Percentiles rank a stretch among this genome's conserved stretches.
Conservation (phyloP, 2,329 filamentous ascomycete species). For the Gnomoniopsis sp. region DNA sequence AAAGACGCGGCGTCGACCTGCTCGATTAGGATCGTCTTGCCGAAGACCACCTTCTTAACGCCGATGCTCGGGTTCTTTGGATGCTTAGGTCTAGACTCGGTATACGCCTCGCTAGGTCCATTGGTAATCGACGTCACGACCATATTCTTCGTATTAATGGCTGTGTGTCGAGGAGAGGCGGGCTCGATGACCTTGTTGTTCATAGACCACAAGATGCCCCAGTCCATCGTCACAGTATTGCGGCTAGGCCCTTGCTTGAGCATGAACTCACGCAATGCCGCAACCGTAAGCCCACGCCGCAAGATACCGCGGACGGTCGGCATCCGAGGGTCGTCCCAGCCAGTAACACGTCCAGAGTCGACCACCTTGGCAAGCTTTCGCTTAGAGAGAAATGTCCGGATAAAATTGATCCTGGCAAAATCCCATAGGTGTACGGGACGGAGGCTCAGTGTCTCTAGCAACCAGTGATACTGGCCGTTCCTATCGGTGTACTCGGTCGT, state of each 20-base stretch:
- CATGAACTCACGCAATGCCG: conserved; percentile 78
- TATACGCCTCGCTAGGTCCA: conserved; percentile 57
- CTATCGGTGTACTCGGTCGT: conserved; percentile 87
- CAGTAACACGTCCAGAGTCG: conserved; percentile 70
- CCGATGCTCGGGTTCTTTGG: conserved; percentile 85
- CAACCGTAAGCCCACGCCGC: conserved; percentile 73
- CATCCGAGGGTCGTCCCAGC: conserved; percentile 87
- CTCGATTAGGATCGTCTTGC: conserved; percentile 73
- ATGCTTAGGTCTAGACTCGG: conserved; percentile 79
- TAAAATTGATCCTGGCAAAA: conserved; percentile 81
- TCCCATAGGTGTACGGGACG: conserved; percentile 82
- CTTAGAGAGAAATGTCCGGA: conserved; percentile 79
- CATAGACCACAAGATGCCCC: conserved; percentile 68
- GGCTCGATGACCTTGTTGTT: conserved; percentile 86
- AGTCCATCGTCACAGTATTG: conserved; percentile 81
- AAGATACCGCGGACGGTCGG: conserved; percentile 78
- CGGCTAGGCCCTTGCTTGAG: conserved; percentile 79
- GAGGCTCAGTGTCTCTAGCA: conserved; percentile 69
- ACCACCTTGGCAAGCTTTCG: conserved; percentile 83
- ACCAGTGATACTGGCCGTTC: conserved; percentile 85
- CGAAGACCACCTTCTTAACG: conserved; percentile 80
- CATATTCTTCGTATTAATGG: conserved; percentile 67
- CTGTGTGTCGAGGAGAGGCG: conserved; percentile 69
- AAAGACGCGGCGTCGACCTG: conserved; percentile 83
- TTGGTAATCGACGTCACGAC: conserved; percentile 67